Base-by-base conservation (phyloP, 1,284 basidiomycete species). In the Ustilago tritici region DNA sequence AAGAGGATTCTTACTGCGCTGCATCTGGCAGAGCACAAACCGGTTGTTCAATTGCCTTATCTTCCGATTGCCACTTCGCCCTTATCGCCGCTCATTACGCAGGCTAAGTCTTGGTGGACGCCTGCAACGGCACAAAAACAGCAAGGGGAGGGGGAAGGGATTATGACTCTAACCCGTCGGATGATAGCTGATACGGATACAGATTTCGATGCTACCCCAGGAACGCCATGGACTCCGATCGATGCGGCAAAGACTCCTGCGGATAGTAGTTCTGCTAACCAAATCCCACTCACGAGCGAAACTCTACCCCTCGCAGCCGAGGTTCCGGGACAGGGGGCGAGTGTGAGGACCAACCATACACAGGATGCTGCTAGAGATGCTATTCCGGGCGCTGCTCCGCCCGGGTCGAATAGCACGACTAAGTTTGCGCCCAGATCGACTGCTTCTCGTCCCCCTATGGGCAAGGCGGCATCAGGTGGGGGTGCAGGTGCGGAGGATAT, bases 11-110 rank as follows among this genome's bases (percentile, higher is more conserved):
- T 82, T 23, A 81, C 81, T 28, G 76, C 79, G 2, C 58, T 82
- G 40, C 69, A 81, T 31, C 52, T 76, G 8, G 76, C 79, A 3
- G 59, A 77, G 32, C 61, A 76, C 55, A 82, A 82, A 38, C 77
- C 81, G 93, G 93, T 91, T 12, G 91, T 98, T 31, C 95, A 97
- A 83, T 93, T 95, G 0, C 92, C 92, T 82, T 97, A 97, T 54
- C 61, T 85, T 0, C 95, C 96, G 12, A 98, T 95, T 68, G 95
- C 95, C 0, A 98, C 94, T 0, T 92, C 93, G 0, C 95, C 96
- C 0, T 78, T 85, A 9, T 84, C 83, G 19, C 86, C 86, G 4
- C 81, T 83, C 3, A 53, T 43, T 0, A 56, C 36, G 8, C 65
- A 68, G 15, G 60, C 55, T n/a, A 78, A 72, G 61, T 61, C 61